Conservation (phyloP, 2,329 filamentous ascomycete genomes). For the Corinectria fuckeliana region DNA sequence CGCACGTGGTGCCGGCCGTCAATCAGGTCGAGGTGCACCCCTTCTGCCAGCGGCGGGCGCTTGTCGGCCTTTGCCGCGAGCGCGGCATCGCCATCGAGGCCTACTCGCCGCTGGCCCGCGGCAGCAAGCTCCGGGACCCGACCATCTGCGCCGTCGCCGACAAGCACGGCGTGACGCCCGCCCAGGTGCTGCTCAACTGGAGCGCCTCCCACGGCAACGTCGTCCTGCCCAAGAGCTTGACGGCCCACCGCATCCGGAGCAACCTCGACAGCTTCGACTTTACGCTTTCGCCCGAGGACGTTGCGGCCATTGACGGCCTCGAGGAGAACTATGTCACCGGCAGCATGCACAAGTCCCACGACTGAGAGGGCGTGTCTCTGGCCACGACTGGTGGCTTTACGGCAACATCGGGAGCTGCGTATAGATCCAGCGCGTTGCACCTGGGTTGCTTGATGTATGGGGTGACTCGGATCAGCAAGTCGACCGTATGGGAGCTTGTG, state of each 20-base stretch:
- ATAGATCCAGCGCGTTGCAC: slow-evolving; percentile 17
- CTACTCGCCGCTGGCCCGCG: slow-evolving; percentile 55
- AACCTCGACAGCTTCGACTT: slow-evolving; percentile 71
- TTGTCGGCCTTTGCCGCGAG: slow-evolving; percentile 63
- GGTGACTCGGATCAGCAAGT: slow-evolving; percentile 12
- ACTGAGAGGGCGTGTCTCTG: slow-evolving; percentile 38
- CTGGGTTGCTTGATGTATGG: slow-evolving; percentile 18
- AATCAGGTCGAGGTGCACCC: slow-evolving; percentile 86
- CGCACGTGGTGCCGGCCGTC: slow-evolving; percentile 66
- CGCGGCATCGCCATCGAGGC: slow-evolving; percentile 63
- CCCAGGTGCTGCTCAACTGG: slow-evolving; percentile 81
- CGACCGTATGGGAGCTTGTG: slow-evolving; percentile 17
- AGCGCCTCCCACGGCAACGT: slow-evolving; percentile 77
- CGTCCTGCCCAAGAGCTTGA: slow-evolving; percentile 76
- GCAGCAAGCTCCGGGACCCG: slow-evolving; percentile 58
- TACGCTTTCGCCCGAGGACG: slow-evolving; percentile 64
- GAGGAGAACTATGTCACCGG: slow-evolving; percentile 76
- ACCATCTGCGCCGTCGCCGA: slow-evolving; percentile 67
- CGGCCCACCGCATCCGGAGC: slow-evolving; percentile 66
- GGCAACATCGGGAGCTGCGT: slow-evolving; percentile 1
- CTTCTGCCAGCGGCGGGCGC: slow-evolving; percentile 68
- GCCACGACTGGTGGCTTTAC: slow-evolving; percentile 11
- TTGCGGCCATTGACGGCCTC: slow-evolving; percentile 67
- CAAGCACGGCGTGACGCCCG: slow-evolving; percentile 74
- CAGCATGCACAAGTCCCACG: slow-evolving; percentile 49